Evolutionary conservation across 441 rosid genomes (phyloP).

Genomic region (Corymbia calophylla): DNA sequence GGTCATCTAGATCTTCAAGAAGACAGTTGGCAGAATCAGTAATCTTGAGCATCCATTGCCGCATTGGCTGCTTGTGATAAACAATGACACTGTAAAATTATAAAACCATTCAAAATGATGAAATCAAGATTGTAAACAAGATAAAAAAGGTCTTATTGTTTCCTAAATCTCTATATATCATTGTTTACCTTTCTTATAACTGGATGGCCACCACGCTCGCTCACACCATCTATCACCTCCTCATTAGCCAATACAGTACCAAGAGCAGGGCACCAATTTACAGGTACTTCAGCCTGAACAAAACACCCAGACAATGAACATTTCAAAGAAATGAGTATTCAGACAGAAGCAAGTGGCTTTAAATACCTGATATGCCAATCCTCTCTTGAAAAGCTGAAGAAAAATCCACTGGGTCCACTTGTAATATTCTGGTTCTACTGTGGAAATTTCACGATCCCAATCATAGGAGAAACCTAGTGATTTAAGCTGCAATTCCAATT

Average conservation of each 20-base stretch:
- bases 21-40: slow-evolving; percentile 94
- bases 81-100: slow-evolving; percentile 94
- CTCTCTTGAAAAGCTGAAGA: slow-evolving; percentile 93
- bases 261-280: slow-evolving; percentile 99
- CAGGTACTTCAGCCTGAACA: slow-evolving; percentile 92
- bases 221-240: slow-evolving; percentile 95
- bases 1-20: slow-evolving; percentile 86
- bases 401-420: slow-evolving; percentile 99
- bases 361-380: slow-evolving; percentile 91
- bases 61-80: slow-evolving; percentile 99
- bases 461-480: slow-evolving; percentile 92
- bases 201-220: slow-evolving; percentile 96
- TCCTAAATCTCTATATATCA: neutral
- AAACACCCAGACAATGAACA: neutral
- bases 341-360: neutral
- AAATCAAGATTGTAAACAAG: slow-evolving; percentile 9
- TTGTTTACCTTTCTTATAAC: slow-evolving; percentile 83
- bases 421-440: slow-evolving; percentile 84
- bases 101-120: slow-evolving; percentile 53
- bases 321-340: slow-evolving; percentile 1
- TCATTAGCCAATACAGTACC: slow-evolving; percentile 99
- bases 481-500: slow-evolving; percentile 55
- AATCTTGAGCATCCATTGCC: slow-evolving; percentile 98
- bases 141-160: neutral
- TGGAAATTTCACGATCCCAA: slow-evolving; percentile 95